Conservation (phyloP, 1,284 basidiomycete genomes). For the Malassezia sympodialis region DNA sequence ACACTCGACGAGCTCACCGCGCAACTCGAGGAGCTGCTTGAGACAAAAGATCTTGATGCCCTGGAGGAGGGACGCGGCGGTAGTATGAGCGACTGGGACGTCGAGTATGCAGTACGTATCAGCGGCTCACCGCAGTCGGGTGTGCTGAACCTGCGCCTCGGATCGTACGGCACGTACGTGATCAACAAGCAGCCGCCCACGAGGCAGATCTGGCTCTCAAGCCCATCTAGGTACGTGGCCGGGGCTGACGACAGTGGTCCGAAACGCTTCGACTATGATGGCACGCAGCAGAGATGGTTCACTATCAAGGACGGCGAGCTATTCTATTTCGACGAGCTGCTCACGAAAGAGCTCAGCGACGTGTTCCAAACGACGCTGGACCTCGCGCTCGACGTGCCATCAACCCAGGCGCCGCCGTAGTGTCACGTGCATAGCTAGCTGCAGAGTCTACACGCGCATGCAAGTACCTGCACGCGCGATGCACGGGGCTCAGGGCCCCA, state of each 20-base stretch:
- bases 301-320: constrained; percentile 33
- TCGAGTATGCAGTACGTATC: constrained; percentile 78
- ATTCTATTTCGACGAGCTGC: constrained; percentile 26
- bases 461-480: neutral
- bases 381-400: neutral
- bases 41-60: constrained; percentile 51
- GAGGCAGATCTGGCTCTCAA: constrained; percentile 96
- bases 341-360: constrained; percentile 29
- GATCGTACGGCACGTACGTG: constrained; percentile 83
- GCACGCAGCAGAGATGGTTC: constrained; percentile 30
- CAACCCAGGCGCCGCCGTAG: neutral
- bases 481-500: constrained; percentile 1
- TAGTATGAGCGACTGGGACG: constrained; percentile 57
- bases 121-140: constrained; percentile 57
- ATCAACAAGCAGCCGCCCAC: constrained; percentile 99
- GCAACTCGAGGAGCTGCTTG: constrained; percentile 65
- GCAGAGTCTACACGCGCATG: neutral
- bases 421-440: neutral
- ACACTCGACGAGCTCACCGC: constrained; percentile 76
- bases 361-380: constrained; percentile 28
- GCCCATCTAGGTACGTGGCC: constrained; percentile 53
- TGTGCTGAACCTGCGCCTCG: constrained; percentile 76
- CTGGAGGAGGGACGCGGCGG: constrained; percentile 19
- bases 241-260: constrained; percentile 30
- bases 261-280: constrained; percentile 44